A percentile compares a stretch with the other conserved stretches of the same genome.
phyloP scores from a whole-genome alignment of 805 yeast genomes.

The Cyberlindnera americana region DNA sequence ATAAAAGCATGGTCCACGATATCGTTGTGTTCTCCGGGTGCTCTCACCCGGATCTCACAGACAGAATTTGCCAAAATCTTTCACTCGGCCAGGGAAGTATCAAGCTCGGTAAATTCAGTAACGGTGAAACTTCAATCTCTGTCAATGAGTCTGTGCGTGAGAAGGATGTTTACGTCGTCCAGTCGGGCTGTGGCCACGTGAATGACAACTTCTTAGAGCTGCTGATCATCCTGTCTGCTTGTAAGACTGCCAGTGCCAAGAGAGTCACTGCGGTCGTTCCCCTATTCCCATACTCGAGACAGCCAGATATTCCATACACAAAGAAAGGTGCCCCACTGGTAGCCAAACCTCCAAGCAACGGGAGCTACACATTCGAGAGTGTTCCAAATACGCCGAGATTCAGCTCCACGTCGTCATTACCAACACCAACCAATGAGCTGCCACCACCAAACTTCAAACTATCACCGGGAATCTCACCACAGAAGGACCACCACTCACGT shows the following conservation, averaged over 20 bases:
- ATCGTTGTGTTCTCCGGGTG: constrained; percentile 87
- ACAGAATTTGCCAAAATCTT: constrained; percentile 69
- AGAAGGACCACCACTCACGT: constrained; percentile 6
- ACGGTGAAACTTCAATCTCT: constrained; percentile 91
- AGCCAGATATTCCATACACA: constrained; percentile 88
- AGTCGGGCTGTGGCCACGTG: constrained; percentile 76
- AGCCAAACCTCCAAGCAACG: constrained; percentile 28
- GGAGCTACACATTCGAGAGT: constrained; percentile 43
- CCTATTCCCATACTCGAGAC: constrained; percentile 91
- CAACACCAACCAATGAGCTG: constrained; percentile 2
- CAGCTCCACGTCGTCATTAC: constrained; percentile 5
- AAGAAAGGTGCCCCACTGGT: constrained; percentile 69
- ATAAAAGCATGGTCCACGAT: constrained; percentile 54
- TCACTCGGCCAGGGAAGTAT: constrained; percentile 72
- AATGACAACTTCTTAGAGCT: constrained; percentile 96
- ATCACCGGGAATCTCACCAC: constrained; percentile 5
- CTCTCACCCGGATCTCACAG: constrained; percentile 78
- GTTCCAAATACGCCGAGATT: constrained; percentile 48
- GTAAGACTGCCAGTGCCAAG: constrained; percentile 96
- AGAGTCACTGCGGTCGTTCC: constrained; percentile 95
- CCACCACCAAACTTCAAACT: constrained; percentile 13
- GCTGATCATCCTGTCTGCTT: constrained; percentile 86
- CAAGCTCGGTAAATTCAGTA: constrained; percentile 63
- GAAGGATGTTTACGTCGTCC: constrained; percentile 94
- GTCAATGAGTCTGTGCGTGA: constrained; percentile 89